These are phyloP conservation scores for Fusarium mangiferae DNA, from an alignment of 2,329 filamentous ascomycete genomes.

Conservation along the genomic window DNA sequence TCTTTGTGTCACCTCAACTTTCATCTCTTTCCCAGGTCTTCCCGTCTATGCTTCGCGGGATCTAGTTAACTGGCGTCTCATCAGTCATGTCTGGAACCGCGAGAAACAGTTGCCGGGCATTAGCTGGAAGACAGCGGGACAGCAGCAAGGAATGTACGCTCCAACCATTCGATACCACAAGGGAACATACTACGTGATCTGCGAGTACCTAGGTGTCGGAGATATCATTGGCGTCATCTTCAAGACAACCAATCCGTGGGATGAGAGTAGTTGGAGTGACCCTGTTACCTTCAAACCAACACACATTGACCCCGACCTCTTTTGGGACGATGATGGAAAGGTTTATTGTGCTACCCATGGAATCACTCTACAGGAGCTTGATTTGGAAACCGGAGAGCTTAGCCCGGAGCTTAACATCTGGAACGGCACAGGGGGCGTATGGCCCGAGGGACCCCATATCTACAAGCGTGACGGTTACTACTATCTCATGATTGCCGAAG, in stretches of 20 bases:
- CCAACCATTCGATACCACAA: slow-evolving; percentile 57
- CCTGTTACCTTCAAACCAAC: slow-evolving; percentile 39
- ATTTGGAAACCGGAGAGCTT: slow-evolving; percentile 12
- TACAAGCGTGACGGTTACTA: slow-evolving; percentile 53
- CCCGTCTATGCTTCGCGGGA: slow-evolving; percentile 65
- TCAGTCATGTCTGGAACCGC: slow-evolving; percentile 53
- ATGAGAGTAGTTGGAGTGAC: slow-evolving; percentile 41
- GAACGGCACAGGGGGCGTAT: slow-evolving; percentile 58
- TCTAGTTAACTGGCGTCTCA: slow-evolving; percentile 60
- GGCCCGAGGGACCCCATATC: slow-evolving; percentile 65
- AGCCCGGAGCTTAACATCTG: slow-evolving; percentile 53
- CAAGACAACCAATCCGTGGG: slow-evolving; percentile 32
- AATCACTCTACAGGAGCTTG: slow-evolving; percentile 39
- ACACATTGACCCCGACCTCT: slow-evolving; percentile 56
- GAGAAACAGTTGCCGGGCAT: slow-evolving; percentile 54
- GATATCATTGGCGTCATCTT: slow-evolving; percentile 28
- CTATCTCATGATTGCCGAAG: slow-evolving; percentile 58
- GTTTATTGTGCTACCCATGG: slow-evolving; percentile 58
- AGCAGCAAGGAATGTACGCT: slow-evolving; percentile 58
- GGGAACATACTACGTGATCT: slow-evolving; percentile 54
- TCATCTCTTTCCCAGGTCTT: slow-evolving; percentile 62
- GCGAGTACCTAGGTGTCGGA: slow-evolving; percentile 18
- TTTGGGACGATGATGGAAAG: slow-evolving; percentile 67
- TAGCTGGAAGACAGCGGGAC: slow-evolving; percentile 44
- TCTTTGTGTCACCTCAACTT: slow-evolving; percentile 63